Evolutionary conservation across 2,329 filamentous ascomycete species (phyloP), one percentile per base, ranked within the genome.

Genomic region (Helotiales sp.): DNA sequence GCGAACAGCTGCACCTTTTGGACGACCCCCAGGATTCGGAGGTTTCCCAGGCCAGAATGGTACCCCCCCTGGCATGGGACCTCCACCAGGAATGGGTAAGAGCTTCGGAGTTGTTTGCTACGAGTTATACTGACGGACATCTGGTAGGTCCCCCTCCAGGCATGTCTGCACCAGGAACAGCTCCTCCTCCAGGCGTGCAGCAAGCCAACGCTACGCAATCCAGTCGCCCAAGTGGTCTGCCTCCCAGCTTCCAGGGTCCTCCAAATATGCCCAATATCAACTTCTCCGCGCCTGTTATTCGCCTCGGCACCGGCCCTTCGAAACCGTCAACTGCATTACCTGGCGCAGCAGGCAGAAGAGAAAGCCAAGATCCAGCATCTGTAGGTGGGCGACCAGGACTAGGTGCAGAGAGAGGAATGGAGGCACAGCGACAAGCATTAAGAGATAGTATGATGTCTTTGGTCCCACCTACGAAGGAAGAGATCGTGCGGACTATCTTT

Each of bases 231-330:
- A 92, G 87, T 79, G 89, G 88, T 76, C 89, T 97, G 71, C 93
- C 93, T 69, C 83, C 89, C 67, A 93, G 89, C 79, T 97, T 97
- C 81, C 92, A 96, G 82, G 89, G 93, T 58, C 94, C 95, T 10
- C 84, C 92, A 60, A 97, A 96, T 77, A 92, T 97, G 86, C 93
- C 95, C 61, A 96, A 97, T 79, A 97, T 99, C 84, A 97, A 99
- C 83, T 97, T 98, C 83, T 97, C 92, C 76, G 96, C 96, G 40
- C 94, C 95, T 65, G 93, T 98, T 68, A 98, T 99, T 77, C 92
- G 96, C 64, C 86, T 99, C 54, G 96, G 95, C 49, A 95, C 93
- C 1, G 87, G 90, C 3, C 87, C 88, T 2, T 80, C 86, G n/a
- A 93, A 93, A 76, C 83, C 89, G 28, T 77, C 80, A n/a, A 73